Evolutionary conservation across 352 stramenopile genomes (phyloP), one percentile per base, ranked within the genome.

Genomic region (Phytophthora constricta): DNA sequence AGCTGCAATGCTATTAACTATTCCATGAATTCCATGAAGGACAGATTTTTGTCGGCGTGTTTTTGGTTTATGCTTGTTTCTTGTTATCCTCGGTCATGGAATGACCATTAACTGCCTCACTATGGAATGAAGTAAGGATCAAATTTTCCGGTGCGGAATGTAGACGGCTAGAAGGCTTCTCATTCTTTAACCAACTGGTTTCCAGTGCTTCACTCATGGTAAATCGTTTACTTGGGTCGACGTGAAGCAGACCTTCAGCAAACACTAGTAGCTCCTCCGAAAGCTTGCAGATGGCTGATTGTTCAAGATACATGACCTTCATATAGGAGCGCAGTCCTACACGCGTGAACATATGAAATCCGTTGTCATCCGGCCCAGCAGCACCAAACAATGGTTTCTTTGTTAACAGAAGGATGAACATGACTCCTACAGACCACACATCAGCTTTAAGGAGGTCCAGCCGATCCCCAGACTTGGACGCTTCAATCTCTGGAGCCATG

Each of bases 141-240:
- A 54, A 42, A 20, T 17, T 72, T n/a, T 72, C 58, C 14, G 16
- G 17, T 23, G 4, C 26, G 43, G 53, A 60, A 0, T 58, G 54
- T 14, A 56, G 9, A 58, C 57, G 52, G 5, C 23, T 53, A 10
- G 57, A 65, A 0, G 22, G 1, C 46, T 64, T 62, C 10, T 77
- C 65, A 20, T 54, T 71, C 53, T 67, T 72, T 45, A 80, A 46
- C 80, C 80, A 98, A 9, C 72, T 68, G 60, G 82, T 81, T 23
- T 86, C 60, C 20, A 98, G 59, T n/a, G 92, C 91, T 19, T 87
- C 62, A 1, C 68, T 59, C 19, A 93, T 85, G 1, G 81, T 91
- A 1, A 97, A 76, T 5, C 95, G 79, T 37, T 92, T 79, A 7
- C 67, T 74, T 0, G 95, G 92, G 67, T 98, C 86, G 9, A 96